A percentile compares a stretch with the other conserved stretches of the same genome.
These are phyloP conservation scores for Zizania latifolia DNA, from an alignment of 176 grass and related monocot species.

Conservation along the genomic window DNA sequence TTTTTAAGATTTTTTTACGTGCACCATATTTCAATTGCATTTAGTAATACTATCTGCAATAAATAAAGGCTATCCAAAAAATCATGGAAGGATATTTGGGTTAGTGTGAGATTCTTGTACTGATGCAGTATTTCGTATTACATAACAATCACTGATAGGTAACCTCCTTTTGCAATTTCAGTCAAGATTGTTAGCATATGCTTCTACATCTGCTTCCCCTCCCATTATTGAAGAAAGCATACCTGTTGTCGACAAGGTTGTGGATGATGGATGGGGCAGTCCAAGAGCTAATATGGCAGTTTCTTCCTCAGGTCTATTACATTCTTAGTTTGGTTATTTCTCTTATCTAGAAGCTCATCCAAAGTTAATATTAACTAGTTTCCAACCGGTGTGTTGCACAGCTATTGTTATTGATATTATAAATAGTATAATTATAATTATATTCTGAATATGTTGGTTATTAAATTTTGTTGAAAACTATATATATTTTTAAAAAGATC, in stretches of 20 bases:
- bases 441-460: too few species aligned
- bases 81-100: neutral
- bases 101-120: neutral
- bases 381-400: too few species aligned
- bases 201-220: slow-evolving; percentile 26
- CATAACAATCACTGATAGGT: slow-evolving; percentile 15
- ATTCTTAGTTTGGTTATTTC: neutral
- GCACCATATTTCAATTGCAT: neutral
- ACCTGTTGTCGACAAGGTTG: slow-evolving; percentile 84
- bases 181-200: slow-evolving; percentile 45
- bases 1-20: neutral
- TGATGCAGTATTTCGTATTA: neutral
- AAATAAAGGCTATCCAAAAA: neutral
- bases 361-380: neutral
- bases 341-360: neutral
- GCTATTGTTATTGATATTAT: too few species aligned
- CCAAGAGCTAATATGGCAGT: slow-evolving; percentile 28
- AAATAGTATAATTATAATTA: too few species aligned
- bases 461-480: too few species aligned
- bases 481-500: too few species aligned
- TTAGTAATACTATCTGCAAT: neutral
- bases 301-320: slow-evolving; percentile 33
- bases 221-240: slow-evolving; percentile 55
- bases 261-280: slow-evolving; percentile 74
- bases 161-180: slow-evolving; percentile 31